Conservation (phyloP, 2,329 filamentous ascomycete genomes). For the Pseudogymnoascus sp. region DNA sequence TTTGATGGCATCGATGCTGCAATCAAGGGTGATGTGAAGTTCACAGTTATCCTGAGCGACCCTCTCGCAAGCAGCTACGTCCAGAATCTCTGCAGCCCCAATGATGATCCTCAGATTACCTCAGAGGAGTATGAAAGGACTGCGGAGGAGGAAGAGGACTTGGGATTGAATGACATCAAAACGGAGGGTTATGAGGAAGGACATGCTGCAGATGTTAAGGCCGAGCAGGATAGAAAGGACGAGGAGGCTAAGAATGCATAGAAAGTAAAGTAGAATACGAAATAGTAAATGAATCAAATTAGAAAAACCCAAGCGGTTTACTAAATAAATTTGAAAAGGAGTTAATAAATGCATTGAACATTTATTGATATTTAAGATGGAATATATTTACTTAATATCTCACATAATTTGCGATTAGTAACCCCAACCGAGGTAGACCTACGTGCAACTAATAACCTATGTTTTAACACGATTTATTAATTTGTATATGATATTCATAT, state of each 20-base stretch:
- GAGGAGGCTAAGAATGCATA: slow-evolving; percentile 9
- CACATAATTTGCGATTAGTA: no score
- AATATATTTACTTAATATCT: background rate
- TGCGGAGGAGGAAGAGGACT: slow-evolving; percentile 84
- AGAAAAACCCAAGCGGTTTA: background rate
- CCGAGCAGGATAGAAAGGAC: slow-evolving; percentile 20
- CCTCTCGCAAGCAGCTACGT: slow-evolving; percentile 90
- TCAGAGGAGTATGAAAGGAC: slow-evolving; percentile 79
- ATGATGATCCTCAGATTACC: slow-evolving; percentile 68
- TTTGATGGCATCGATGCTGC: slow-evolving; percentile 69
- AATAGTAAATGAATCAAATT: background rate
- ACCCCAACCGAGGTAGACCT: background rate
- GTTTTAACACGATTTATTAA: background rate
- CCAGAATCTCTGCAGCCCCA: slow-evolving; percentile 74
- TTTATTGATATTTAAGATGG: background rate
- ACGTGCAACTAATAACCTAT: background rate
- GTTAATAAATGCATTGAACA: background rate
- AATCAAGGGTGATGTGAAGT: slow-evolving; percentile 70
- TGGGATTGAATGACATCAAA: slow-evolving; percentile 89
- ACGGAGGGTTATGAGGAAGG: slow-evolving; percentile 72
- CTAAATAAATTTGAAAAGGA: background rate
- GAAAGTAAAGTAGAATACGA: background rate
- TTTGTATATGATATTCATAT: background rate
- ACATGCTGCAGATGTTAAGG: slow-evolving; percentile 24
- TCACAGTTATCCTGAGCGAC: slow-evolving; percentile 76